Base-by-base conservation (phyloP, 495 filamentous ascomycete species). In the Annulohypoxylon moriforme region DNA sequence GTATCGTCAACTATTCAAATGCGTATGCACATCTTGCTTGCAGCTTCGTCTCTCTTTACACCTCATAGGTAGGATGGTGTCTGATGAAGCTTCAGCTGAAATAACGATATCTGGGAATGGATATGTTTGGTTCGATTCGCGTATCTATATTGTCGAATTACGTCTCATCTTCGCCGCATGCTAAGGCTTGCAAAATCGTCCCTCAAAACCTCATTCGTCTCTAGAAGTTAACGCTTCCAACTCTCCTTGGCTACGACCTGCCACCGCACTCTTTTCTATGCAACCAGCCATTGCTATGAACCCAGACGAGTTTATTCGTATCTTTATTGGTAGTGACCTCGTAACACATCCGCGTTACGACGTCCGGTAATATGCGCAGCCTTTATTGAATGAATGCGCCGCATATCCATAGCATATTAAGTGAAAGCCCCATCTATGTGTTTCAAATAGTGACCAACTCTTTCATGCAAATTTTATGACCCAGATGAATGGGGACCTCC, bases 241-340 rank as follows among this genome's bases (percentile, higher is more conserved):
- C 60, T 61, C 65, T 57, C 33, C 65, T 31, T 61, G 60, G 66
- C 65, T 56, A 66, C 65, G 33, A 68, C 63, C 60, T 66, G 44
- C 59, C 68, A 50, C 58, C 49, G 56, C 57, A 42, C 38, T 42
- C 33, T 60, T 61, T 44, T 73, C 71, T 73, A 73, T 73, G 71
- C 71, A 73, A 73, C 61, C 36, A 62, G 61, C 42, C 60, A 60
- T 59, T 68, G 64, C 47, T 56, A 72, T 68, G 64, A 68, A 68
- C 38, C 60, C 60, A 66, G 63, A 52, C 22, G 9, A 60, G 40
- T 4, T 55, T 57, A 40, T 65, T 69, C 65, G 65, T 62, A 40
- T 62, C 53, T 60, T 42, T 25, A 13, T 53, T 64, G 34, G 31
- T 42, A n/a, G 29, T 40, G 33, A 64, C 33, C 22, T 34, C 53